A percentile compares a stretch with the other conserved stretches of the same genome.
phyloP scores from a whole-genome alignment of 2,329 filamentous ascomycete species.

The Claviceps cyperi region DNA sequence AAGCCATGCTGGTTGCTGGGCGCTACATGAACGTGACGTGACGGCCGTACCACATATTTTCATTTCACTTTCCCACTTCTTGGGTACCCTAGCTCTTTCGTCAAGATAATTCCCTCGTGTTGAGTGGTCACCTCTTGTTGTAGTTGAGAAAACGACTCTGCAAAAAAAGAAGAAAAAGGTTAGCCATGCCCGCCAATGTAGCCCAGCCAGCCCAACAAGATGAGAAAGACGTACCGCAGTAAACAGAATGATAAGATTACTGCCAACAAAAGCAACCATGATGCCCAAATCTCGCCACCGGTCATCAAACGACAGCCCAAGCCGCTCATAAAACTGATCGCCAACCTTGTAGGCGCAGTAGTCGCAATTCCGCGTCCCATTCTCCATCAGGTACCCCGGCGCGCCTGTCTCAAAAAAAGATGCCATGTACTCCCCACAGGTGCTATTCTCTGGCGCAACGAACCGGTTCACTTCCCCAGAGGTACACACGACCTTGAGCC shows the following conservation, averaged over 20 bases:
- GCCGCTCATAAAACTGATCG: slow-evolving; percentile 61
- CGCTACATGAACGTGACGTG: too few species aligned
- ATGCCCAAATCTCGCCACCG: slow-evolving; percentile 79
- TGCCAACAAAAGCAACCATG: slow-evolving; percentile 58
- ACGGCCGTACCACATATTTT: too few species aligned
- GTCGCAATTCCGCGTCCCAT: slow-evolving; percentile 51
- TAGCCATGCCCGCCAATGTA: neutral
- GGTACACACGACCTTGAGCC: slow-evolving; percentile 45
- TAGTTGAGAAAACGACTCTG: slow-evolving; percentile 39
- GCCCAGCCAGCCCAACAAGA: too few species aligned
- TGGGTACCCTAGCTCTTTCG: too few species aligned
- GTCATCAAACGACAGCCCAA: slow-evolving; percentile 51
- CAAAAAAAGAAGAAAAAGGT: neutral
- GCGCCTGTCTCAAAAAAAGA: slow-evolving; percentile 56
- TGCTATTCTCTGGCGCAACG: slow-evolving; percentile 47
- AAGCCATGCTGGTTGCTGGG: too few species aligned
- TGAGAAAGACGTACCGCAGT: slow-evolving; percentile 32
- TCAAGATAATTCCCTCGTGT: too few species aligned
- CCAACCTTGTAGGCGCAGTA: slow-evolving; percentile 75
- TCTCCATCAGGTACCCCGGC: slow-evolving; percentile 55
- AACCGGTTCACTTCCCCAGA: slow-evolving; percentile 52
- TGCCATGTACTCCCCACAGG: slow-evolving; percentile 63
- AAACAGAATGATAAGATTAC: slow-evolving; percentile 53
- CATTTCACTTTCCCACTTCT: too few species aligned
- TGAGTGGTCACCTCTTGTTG: slow-evolving; percentile 27